These are phyloP conservation scores for Lathyrus sativus DNA, from an alignment of 306 rosid species.

Conservation along the genomic window DNA sequence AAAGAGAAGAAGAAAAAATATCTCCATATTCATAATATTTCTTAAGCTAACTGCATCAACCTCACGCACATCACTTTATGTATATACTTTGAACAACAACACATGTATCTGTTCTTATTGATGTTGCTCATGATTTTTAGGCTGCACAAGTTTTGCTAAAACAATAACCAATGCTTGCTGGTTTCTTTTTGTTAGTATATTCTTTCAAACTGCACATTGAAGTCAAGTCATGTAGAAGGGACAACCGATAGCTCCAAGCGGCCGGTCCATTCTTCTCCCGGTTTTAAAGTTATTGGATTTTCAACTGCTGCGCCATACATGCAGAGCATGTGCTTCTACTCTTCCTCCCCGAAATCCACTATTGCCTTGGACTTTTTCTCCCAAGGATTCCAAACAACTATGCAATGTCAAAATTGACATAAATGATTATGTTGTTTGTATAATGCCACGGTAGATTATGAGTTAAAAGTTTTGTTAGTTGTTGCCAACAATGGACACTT, in stretches of 20 bases:
- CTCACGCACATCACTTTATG: not conserved
- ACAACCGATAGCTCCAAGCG: constrained; percentile 70
- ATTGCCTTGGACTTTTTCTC: constrained; percentile 67
- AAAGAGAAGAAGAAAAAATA: not conserved
- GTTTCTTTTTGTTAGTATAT: constrained; percentile 30
- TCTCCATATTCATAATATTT: not conserved
- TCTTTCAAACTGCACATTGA: constrained; percentile 9
- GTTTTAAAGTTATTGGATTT: constrained; percentile 75
- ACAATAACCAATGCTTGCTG: constrained; percentile 35
- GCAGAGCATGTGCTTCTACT: constrained; percentile 83
- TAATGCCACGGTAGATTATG: not conserved
- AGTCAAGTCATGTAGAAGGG: constrained; percentile 57
- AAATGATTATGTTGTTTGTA: constrained; percentile 5
- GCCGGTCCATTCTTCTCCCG: constrained; percentile 88
- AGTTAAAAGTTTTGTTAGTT: not conserved
- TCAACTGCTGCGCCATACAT: constrained; percentile 84
- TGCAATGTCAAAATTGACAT: constrained; percentile 21
- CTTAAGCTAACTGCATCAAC: not conserved
- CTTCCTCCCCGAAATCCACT: constrained; percentile 81
- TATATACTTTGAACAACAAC: not conserved
- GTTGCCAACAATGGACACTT: constrained; percentile 20
- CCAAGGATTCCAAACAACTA: constrained; percentile 99
- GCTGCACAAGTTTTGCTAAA: constrained; percentile 27
- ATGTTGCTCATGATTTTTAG: constrained; percentile 26
- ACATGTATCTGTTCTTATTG: constrained; percentile 26